phyloP scores from a whole-genome alignment of 129 eudicot genomes.

The Arctium minus region DNA sequence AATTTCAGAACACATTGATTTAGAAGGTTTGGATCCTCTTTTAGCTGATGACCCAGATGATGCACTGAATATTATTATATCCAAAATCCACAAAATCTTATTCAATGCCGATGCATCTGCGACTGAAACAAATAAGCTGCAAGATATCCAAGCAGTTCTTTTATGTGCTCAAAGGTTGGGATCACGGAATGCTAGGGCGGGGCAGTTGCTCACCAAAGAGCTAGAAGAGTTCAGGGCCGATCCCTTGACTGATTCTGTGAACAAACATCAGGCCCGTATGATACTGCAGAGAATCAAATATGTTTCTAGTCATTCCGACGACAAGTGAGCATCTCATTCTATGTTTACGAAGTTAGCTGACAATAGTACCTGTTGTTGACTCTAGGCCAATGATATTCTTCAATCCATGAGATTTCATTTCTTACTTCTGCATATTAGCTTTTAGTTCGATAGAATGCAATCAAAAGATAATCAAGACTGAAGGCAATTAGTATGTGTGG shows the following conservation, averaged over 20 bases:
- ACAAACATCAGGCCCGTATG: conserved; percentile 87
- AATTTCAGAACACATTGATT: conserved; percentile 87
- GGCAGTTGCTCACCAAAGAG: conserved; percentile 83
- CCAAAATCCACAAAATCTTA: conserved; percentile 90
- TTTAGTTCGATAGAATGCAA: neutral
- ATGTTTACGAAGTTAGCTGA: neutral
- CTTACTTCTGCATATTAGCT: neutral
- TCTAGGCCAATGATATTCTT: neutral
- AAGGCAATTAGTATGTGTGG: neutral
- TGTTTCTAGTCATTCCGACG: conserved; percentile 64
- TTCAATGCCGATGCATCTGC: conserved; percentile 75
- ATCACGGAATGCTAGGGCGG: conserved; percentile 95
- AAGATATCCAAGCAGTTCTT: conserved; percentile 95
- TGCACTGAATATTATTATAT: conserved; percentile 69
- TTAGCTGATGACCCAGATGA: conserved; percentile 98
- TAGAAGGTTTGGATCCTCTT: conserved; percentile 96
- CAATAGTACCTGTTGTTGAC: neutral
- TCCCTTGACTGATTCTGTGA: conserved; percentile 84
- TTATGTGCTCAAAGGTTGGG: conserved; percentile 87
- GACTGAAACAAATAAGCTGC: conserved; percentile 77
- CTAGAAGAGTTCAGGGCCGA: conserved; percentile 87
- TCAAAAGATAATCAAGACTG: neutral
- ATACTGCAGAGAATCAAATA: conserved; percentile 91
- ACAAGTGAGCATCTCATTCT: conserved; percentile 58
- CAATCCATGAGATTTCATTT: neutral